Percentiles rank a stretch among this genome's conserved stretches.
phyloP scores from a whole-genome alignment of 2,329 filamentous ascomycete genomes.

The Sodiomyces alkalinus region DNA sequence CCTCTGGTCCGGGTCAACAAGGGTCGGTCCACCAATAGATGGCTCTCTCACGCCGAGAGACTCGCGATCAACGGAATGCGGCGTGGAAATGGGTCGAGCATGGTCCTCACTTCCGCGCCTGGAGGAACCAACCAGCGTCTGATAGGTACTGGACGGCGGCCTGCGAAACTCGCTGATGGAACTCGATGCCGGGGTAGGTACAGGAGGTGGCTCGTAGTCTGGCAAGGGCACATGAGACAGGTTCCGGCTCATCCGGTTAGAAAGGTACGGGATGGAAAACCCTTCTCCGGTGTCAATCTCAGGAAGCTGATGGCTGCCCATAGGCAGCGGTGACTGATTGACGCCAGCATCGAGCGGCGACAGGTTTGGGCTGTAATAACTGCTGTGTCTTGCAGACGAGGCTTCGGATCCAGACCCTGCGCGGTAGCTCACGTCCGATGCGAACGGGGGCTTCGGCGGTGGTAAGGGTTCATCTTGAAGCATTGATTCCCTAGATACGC shows the following conservation, averaged over 20 bases:
- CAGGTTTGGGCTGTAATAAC: constrained; percentile 15
- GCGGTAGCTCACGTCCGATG: constrained; percentile 3
- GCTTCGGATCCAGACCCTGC: constrained; percentile 4
- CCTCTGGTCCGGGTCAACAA: constrained; percentile 21
- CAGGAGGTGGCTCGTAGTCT: constrained; percentile 34
- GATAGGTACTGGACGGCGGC: constrained; percentile 23
- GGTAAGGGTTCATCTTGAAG: constrained; percentile 4
- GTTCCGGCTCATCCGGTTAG: constrained; percentile 15
- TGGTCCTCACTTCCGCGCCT: constrained; percentile 30
- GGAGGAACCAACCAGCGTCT: constrained; percentile 25
- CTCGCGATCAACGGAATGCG: constrained; percentile 30
- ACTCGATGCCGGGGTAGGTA: constrained; percentile 23
- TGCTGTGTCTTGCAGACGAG: constrained; percentile 7
- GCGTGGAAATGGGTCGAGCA: constrained; percentile 24
- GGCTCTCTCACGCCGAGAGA: constrained; percentile 27
- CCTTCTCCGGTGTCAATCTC: constrained; percentile 34
- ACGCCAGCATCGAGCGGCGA: constrained; percentile 14
- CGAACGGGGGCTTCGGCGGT: constrained; percentile 8
- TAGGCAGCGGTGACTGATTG: constrained; percentile 4
- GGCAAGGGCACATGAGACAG: constrained; percentile 22
- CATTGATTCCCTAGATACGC: constrained; percentile 8
- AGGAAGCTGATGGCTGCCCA: constrained; percentile 25
- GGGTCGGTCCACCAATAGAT: constrained; percentile 19
- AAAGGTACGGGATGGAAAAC: constrained; percentile 33
- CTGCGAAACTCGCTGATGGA: constrained; percentile 14